A percentile compares a stretch with the other conserved stretches of the same genome.
phyloP scores from a whole-genome alignment of 202 grass and related monocot species.

The Carex sylvatica region DNA sequence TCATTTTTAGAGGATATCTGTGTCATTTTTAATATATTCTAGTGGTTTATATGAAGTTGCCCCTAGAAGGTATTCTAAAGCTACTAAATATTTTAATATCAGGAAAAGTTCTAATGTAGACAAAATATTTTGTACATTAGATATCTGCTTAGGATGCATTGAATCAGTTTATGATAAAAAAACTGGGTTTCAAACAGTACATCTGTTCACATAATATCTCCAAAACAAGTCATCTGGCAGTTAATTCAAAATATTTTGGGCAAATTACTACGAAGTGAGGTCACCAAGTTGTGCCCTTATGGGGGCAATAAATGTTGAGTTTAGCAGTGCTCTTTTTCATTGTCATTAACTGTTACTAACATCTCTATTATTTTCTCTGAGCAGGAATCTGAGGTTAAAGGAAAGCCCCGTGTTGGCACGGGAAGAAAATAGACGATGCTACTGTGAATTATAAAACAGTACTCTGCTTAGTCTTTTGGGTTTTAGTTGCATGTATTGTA shows the following conservation, averaged over 20 bases:
- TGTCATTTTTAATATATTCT: background rate
- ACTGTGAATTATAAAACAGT: conserved; percentile 10
- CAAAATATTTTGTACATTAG: background rate
- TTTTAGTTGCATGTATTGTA: background rate
- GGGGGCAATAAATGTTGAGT: background rate
- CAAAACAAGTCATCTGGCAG: background rate
- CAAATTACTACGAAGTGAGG: background rate
- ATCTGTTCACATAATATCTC: background rate
- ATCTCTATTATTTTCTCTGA: background rate
- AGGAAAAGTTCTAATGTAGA: background rate
- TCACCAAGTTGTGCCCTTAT: background rate
- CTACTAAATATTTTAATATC: background rate
- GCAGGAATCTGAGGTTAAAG: conserved; percentile 92
- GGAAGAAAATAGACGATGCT: conserved; percentile 48
- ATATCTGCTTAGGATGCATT: background rate
- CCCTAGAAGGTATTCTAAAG: background rate
- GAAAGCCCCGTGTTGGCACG: conserved; percentile 61
- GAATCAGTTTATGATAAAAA: background rate
- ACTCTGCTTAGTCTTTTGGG: background rate
- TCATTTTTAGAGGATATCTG: background rate
- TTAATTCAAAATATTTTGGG: background rate
- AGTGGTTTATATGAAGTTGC: background rate
- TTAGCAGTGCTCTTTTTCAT: conserved; percentile 11
- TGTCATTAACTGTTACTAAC: background rate
- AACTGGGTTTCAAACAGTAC: background rate